phyloP scores from a whole-genome alignment of 305 asterid species.

The Ilex paraguariensis region DNA sequence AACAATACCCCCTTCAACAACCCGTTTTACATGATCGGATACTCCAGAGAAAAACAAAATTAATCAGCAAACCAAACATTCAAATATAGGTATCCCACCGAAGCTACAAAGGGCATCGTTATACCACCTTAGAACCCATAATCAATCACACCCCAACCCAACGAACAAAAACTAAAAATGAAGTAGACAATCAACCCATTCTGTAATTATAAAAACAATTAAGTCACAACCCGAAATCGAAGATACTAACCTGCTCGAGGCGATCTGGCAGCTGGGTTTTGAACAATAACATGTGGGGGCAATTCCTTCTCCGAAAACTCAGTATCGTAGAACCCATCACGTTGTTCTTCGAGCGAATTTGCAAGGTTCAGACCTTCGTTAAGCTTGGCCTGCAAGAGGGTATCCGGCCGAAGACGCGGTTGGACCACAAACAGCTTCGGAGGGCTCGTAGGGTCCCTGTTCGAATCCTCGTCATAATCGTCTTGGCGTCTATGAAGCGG shows the following conservation, averaged over 20 bases:
- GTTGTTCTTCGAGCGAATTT: constrained; percentile 80
- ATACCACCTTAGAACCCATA: too few relatives aligned
- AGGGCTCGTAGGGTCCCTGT: constrained; percentile 45
- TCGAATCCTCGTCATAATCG: constrained; percentile 25
- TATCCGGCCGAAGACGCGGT: constrained; percentile 81
- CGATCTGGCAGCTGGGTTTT: constrained; percentile 59
- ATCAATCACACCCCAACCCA: not conserved
- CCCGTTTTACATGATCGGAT: too few relatives aligned
- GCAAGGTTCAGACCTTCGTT: constrained; percentile 81
- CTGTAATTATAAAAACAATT: not conserved
- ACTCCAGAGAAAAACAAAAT: not conserved
- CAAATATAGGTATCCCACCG: not conserved
- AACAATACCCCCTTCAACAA: too few relatives aligned
- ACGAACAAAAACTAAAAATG: too few relatives aligned
- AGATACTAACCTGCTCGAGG: constrained; percentile 60
- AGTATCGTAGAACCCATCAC: constrained; percentile 56
- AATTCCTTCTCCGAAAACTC: constrained; percentile 50
- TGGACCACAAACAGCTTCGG: constrained; percentile 80
- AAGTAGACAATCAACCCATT: not conserved
- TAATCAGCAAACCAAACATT: not conserved
- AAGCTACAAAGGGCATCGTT: not conserved
- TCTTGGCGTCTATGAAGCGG: constrained; percentile 19
- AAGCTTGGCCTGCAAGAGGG: constrained; percentile 54
- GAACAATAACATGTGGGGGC: constrained; percentile 87
- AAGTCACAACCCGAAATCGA: not conserved